Evolutionary conservation across 2,329 filamentous ascomycete species (phyloP).

Genomic region (Dryadomyces sulphureus): DNA sequence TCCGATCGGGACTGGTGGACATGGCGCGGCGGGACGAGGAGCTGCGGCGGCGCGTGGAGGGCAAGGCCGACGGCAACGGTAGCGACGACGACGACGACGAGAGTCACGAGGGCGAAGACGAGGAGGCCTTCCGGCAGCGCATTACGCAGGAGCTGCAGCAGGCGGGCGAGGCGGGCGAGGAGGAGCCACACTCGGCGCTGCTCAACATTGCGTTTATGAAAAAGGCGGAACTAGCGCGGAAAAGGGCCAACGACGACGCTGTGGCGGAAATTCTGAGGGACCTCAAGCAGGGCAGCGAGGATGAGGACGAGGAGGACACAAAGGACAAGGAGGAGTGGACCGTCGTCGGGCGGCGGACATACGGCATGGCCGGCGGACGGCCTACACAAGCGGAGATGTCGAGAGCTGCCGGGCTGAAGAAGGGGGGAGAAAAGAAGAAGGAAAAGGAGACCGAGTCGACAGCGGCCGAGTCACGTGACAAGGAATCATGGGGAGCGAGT

Average conservation of each 20-base stretch:
- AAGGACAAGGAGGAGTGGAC: constrained; percentile 6
- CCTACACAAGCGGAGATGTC: neutral
- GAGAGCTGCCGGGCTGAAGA: no score
- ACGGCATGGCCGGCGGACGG: constrained; percentile 2
- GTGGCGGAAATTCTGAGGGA: constrained; percentile 55
- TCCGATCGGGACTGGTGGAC: constrained; percentile 60
- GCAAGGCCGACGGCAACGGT: constrained; percentile 29
- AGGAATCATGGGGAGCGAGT: no score
- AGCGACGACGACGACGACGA: constrained; percentile 14
- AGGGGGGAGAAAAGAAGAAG: neutral
- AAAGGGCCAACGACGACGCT: constrained; percentile 67
- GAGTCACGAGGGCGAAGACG: constrained; percentile 38
- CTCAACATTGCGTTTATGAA: constrained; percentile 91
- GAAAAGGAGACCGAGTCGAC: neutral
- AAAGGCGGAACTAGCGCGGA: constrained; percentile 65
- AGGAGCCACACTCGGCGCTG: constrained; percentile 48
- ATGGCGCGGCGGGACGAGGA: constrained; percentile 76
- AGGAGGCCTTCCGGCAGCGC: constrained; percentile 33
- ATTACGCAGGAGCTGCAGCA: constrained; percentile 33
- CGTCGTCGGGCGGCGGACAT: constrained; percentile 9
- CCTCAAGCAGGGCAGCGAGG: constrained; percentile 30
- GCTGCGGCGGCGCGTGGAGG: constrained; percentile 63
- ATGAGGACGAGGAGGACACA: constrained; percentile 7
- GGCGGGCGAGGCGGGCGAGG: constrained; percentile 20
- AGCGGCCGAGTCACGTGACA: no score